These are phyloP conservation scores for Magnolia officinalis DNA, from an alignment of 164 flowering plant genomes.

Conservation along the genomic window DNA sequence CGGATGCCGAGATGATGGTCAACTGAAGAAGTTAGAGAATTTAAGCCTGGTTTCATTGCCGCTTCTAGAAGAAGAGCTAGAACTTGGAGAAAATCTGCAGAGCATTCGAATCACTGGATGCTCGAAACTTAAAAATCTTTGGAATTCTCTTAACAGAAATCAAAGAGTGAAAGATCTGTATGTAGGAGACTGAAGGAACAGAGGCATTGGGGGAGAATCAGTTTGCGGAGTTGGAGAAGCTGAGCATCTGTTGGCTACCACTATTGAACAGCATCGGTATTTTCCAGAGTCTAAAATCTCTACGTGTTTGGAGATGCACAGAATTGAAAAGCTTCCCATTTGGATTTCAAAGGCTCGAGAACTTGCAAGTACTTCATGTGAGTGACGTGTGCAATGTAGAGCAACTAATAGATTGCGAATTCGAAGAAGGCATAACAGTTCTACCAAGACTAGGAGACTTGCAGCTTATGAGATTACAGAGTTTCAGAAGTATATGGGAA, in stretches of 20 bases:
- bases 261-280: not conserved
- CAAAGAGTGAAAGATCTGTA: not conserved
- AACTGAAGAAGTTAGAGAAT: not conserved
- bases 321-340: slow-evolving; percentile 1
- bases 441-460: not conserved
- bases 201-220: not conserved
- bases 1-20: not conserved
- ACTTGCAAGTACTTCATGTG: not conserved
- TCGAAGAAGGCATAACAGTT: not conserved
- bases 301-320: not conserved
- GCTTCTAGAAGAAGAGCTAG: slow-evolving; percentile 2
- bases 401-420: not conserved
- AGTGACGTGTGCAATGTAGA: not conserved
- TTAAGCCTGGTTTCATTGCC: slow-evolving; percentile 1
- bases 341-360: not conserved
- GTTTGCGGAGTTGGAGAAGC: not conserved
- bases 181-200: slow-evolving; percentile 1
- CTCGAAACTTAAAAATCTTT: not conserved
- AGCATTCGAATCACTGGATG: not conserved
- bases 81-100: not conserved
- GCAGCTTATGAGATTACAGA: not conserved
- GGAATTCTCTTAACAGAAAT: not conserved
- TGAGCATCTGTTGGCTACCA: not conserved
- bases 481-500: not conserved
- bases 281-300: not conserved